phyloP scores from a whole-genome alignment of 257 asterid species.

The Thymus mandschuricus region DNA sequence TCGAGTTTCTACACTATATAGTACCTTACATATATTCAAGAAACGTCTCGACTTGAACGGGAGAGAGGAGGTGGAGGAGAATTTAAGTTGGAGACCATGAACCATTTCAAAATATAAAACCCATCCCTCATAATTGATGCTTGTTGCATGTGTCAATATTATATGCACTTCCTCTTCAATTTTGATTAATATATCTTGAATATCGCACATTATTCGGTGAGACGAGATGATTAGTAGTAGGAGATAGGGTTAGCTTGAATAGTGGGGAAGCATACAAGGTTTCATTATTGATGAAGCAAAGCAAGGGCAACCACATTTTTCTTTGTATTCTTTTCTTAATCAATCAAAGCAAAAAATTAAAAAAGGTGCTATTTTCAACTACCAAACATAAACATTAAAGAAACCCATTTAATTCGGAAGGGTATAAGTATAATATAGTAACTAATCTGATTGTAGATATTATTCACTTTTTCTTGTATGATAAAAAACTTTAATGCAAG shows the following conservation, averaged over 20 bases:
- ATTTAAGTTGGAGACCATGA: too few species aligned
- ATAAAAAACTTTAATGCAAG: too few species aligned
- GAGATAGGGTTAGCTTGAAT: conserved; percentile 25
- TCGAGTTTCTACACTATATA: too few species aligned
- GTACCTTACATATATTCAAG: too few species aligned
- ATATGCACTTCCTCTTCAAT: neutral
- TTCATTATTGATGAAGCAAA: conserved; percentile 29
- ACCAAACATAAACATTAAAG: conserved; percentile 23
- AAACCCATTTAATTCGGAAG: neutral
- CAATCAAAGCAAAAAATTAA: neutral
- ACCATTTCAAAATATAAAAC: neutral
- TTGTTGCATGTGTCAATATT: neutral
- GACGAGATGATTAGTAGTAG: neutral
- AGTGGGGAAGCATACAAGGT: conserved; percentile 34
- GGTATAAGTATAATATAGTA: neutral
- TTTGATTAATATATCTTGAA: too few species aligned
- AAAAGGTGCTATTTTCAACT: conserved; percentile 27
- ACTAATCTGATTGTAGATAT: too few species aligned
- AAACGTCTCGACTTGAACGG: neutral
- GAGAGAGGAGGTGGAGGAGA: too few species aligned
- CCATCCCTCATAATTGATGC: conserved; percentile 1
- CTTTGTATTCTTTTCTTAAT: conserved; percentile 5
- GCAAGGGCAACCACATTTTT: conserved; percentile 24
- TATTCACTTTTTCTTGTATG: too few species aligned
- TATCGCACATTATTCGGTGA: too few species aligned